A percentile compares a stretch with the other conserved stretches of the same genome.
Conservation (phyloP, 2,329 filamentous ascomycete species). For the Fusarium caatingaense region DNA sequence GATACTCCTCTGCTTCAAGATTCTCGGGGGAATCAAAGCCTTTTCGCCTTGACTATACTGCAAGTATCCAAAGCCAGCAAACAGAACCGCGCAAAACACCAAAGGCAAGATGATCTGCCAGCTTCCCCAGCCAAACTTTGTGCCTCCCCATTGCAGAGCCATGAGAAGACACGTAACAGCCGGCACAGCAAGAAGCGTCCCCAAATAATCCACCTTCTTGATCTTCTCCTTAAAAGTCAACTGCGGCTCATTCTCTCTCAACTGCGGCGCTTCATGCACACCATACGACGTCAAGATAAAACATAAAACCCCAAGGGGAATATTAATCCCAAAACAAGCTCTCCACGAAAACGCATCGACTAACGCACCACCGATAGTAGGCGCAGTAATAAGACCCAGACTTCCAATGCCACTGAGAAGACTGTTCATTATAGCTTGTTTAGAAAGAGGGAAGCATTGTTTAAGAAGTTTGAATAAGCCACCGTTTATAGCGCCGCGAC, state of each 20-base stretch:
- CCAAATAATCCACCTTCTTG: slow-evolving; percentile 29
- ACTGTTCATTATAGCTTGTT: slow-evolving; percentile 38
- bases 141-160: slow-evolving; percentile 42
- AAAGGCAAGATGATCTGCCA: slow-evolving; percentile 40
- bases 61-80: slow-evolving; percentile 30
- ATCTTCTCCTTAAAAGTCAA: slow-evolving; percentile 31
- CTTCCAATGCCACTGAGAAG: slow-evolving; percentile 38
- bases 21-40: slow-evolving; percentile 31
- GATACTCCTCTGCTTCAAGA: slow-evolving; percentile 42
- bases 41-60: slow-evolving; percentile 35
- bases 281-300: slow-evolving; percentile 34
- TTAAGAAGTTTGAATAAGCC: slow-evolving; percentile 42
- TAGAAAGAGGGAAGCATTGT: slow-evolving; percentile 37
- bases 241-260: background rate
- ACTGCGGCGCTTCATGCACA: slow-evolving; percentile 26
- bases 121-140: slow-evolving; percentile 39
- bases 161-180: slow-evolving; percentile 39
- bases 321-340: slow-evolving; percentile 42
- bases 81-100: slow-evolving; percentile 15
- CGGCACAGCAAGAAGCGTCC: slow-evolving; percentile 25
- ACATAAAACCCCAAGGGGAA: slow-evolving; percentile 32
- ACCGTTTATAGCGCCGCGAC: slow-evolving; percentile 43
- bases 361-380: slow-evolving; percentile 34
- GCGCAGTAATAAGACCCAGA: slow-evolving; percentile 34
- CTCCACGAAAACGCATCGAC: slow-evolving; percentile 41